phyloP scores from a whole-genome alignment of 305 asterid genomes.

The Fraxinus ornus region DNA sequence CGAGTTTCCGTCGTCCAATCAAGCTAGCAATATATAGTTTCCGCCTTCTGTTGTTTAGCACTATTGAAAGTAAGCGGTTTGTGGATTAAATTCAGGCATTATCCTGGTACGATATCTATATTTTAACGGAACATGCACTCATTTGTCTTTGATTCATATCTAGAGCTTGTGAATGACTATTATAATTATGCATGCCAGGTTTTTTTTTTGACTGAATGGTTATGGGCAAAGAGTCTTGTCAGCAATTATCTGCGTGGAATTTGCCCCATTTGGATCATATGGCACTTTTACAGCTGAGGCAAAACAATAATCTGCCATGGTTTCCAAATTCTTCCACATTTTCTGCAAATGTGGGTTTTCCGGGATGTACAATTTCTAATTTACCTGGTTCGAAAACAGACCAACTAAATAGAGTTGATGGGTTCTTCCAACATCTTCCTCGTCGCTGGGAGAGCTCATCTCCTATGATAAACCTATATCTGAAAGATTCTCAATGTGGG shows the following conservation, averaged over 20 bases:
- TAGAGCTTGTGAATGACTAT: constrained; percentile 17
- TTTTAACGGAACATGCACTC: not conserved
- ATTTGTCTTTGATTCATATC: constrained; percentile 24
- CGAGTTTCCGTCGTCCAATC: constrained; percentile 30
- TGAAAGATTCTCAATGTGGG: constrained; percentile 28
- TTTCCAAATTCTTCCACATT: constrained; percentile 24
- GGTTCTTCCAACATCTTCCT: constrained; percentile 19
- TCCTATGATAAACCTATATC: constrained; percentile 29
- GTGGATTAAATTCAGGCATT: constrained; percentile 31
- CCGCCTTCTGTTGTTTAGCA: constrained; percentile 29
- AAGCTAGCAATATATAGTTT: constrained; percentile 39
- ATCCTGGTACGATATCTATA: constrained; percentile 41
- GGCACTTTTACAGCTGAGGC: constrained; percentile 43
- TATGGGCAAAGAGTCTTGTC: constrained; percentile 39
- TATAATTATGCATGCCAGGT: constrained; percentile 36
- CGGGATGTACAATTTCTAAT: constrained; percentile 30
- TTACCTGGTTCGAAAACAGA: constrained; percentile 26
- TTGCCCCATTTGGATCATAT: constrained; percentile 37
- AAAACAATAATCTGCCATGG: constrained; percentile 36
- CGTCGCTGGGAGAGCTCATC: constrained; percentile 24
- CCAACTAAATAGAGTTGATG: constrained; percentile 31
- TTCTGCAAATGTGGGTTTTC: constrained; percentile 31
- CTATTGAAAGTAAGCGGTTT: constrained; percentile 29
- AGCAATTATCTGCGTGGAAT: constrained; percentile 48
- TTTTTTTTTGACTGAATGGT: constrained; percentile 43